phyloP scores from a whole-genome alignment of 352 stramenopile species.

The Thraustotheca clavata region DNA sequence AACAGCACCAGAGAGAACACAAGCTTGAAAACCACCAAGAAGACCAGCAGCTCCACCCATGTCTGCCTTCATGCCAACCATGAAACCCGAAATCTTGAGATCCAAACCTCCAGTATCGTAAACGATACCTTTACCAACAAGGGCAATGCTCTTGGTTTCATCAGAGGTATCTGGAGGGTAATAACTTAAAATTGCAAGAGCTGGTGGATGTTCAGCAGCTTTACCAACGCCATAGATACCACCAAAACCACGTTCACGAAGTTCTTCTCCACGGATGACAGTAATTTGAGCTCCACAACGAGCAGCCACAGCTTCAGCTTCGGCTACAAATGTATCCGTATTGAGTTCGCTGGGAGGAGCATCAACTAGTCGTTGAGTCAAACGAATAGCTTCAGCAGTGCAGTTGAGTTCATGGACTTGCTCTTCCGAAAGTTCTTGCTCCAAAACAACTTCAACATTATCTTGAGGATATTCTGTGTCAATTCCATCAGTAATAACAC shows the following conservation, averaged over 20 bases:
- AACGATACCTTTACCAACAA: constrained; percentile 95
- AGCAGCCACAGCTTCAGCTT: constrained; percentile 50
- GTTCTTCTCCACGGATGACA: constrained; percentile 87
- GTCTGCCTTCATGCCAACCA: constrained; percentile 92
- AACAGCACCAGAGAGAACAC: constrained; percentile 79
- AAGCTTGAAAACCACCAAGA: constrained; percentile 61
- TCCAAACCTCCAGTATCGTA: constrained; percentile 95
- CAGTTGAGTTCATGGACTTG: constrained; percentile 39
- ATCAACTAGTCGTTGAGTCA: constrained; percentile 84
- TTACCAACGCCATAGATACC: constrained; percentile 91
- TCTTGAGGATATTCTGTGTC: constrained; percentile 27
- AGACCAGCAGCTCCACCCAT: constrained; percentile 83
- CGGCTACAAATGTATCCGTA: constrained; percentile 79
- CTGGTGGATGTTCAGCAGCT: constrained; percentile 77
- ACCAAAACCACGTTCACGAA: constrained; percentile 84
- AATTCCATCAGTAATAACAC: constrained; percentile 25
- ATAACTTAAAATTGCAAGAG: constrained; percentile 87
- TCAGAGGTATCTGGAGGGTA: constrained; percentile 31
- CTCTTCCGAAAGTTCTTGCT: constrained; percentile 26
- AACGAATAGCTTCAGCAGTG: constrained; percentile 74
- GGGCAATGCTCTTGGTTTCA: constrained; percentile 38
- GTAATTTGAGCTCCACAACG: constrained; percentile 46
- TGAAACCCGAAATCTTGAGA: constrained; percentile 85
- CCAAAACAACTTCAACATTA: constrained; percentile 43
- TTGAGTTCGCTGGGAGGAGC: constrained; percentile 86